Conservation (phyloP, 2,329 filamentous ascomycete species). For the Claviceps citrina region DNA sequence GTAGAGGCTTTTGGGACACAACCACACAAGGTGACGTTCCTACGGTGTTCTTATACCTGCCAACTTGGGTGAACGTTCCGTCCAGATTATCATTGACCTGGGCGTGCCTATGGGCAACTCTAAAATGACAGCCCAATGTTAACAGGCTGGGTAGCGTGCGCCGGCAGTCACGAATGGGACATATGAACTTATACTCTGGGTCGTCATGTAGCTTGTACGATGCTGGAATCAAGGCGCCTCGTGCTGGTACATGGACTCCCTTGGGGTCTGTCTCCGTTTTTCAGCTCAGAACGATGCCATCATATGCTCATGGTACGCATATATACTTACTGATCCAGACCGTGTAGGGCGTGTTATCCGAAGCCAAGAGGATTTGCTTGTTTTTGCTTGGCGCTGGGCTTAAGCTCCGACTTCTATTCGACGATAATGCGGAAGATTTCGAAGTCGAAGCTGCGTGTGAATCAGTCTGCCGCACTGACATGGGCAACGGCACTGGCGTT, state of each 20-base stretch:
- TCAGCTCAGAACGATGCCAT: neutral
- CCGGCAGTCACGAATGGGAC: slow-evolving; percentile 24
- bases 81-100: slow-evolving; percentile 27
- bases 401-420: neutral
- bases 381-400: neutral
- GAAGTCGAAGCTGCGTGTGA: neutral
- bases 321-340: neutral
- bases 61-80: slow-evolving; percentile 21
- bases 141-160: slow-evolving; percentile 12
- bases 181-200: slow-evolving; percentile 16
- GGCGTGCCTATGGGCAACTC: slow-evolving; percentile 11
- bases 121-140: slow-evolving; percentile 14
- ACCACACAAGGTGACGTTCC: slow-evolving; percentile 15
- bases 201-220: slow-evolving; percentile 16
- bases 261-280: neutral
- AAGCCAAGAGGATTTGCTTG: neutral
- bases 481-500: slow-evolving; percentile 1
- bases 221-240: slow-evolving; percentile 19
- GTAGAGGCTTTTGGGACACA: slow-evolving; percentile 13
- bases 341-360: slow-evolving; percentile 2
- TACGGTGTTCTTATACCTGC: slow-evolving; percentile 11
- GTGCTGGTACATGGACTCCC: neutral
- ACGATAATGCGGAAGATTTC: neutral
- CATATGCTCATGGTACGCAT: neutral
- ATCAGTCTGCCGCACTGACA: neutral